phyloP scores from a whole-genome alignment of 2,329 filamentous ascomycete species.

The Diaporthe ampelina region DNA sequence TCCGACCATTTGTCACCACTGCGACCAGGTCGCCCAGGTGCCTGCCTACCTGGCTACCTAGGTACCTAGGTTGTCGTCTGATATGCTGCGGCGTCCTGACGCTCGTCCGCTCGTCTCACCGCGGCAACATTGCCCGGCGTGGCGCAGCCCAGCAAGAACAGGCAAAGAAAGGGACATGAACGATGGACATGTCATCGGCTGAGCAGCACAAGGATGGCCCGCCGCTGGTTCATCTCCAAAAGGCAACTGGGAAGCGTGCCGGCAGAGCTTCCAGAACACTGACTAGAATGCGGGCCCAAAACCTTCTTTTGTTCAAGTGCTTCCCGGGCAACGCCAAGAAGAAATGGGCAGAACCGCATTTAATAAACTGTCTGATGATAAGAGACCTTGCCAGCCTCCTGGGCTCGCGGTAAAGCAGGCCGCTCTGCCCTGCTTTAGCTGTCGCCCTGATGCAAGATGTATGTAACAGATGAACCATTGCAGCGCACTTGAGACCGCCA shows the following conservation, averaged over 20 bases:
- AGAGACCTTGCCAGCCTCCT: no score
- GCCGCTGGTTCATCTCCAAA: neutral
- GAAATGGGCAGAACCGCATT: neutral
- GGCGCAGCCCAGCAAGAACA: conserved; percentile 1
- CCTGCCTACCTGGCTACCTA: no score
- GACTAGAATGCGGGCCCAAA: conserved; percentile 11
- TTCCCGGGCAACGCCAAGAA: conserved; percentile 1
- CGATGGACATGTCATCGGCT: neutral
- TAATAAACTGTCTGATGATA: no score
- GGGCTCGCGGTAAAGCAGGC: no score
- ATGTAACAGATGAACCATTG: no score
- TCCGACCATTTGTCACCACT: no score
- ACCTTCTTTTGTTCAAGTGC: neutral
- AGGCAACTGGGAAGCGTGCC: neutral
- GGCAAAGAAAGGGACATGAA: no score
- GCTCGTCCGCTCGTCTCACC: neutral
- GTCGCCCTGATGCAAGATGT: no score
- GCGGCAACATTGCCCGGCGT: conserved; percentile 20
- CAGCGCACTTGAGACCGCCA: no score
- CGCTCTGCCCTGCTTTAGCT: no score
- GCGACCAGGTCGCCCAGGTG: no score
- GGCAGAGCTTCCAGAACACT: conserved; percentile 15
- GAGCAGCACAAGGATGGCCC: neutral
- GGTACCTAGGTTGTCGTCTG: no score
- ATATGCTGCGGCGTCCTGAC: neutral